phyloP scores from a whole-genome alignment of 2,329 filamentous ascomycete species.

The Didymella exigua region DNA sequence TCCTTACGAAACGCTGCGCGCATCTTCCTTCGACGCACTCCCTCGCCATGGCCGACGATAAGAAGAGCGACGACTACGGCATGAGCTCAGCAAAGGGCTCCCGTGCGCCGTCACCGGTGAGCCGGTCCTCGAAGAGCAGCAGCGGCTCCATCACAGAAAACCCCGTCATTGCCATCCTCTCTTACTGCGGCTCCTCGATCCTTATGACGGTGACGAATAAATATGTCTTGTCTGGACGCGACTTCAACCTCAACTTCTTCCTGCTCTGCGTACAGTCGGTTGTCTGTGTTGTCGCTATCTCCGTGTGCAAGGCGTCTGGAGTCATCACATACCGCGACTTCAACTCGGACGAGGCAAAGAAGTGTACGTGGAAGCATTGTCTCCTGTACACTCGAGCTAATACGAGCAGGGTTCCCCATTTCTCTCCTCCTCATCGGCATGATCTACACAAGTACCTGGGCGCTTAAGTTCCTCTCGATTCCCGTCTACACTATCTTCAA shows the following conservation, averaged over 20 bases:
- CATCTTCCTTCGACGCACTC: conserved; percentile 11
- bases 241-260: conserved; percentile 97
- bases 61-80: conserved; percentile 79
- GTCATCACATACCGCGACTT: conserved; percentile 85
- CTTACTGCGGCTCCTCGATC: conserved; percentile 96
- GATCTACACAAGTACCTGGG: conserved; percentile 98
- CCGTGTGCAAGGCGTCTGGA: conserved; percentile 78
- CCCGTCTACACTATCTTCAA: conserved; percentile 99
- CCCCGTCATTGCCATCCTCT: conserved; percentile 78
- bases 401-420: conserved; percentile 82
- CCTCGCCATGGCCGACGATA: conserved; percentile 79
- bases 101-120: conserved; percentile 55
- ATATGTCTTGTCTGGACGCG: conserved; percentile 87
- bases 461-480: conserved; percentile 93
- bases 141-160: conserved; percentile 67
- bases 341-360: conserved; percentile 85
- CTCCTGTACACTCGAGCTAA: conserved; percentile 15
- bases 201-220: conserved; percentile 99
- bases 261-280: conserved; percentile 87
- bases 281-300: conserved; percentile 85
- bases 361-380: conserved; percentile 67
- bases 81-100: conserved; percentile 58
- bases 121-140: conserved; percentile 44
- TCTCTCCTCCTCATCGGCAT: conserved; percentile 95
- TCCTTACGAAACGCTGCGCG: conserved; percentile 20